Evolutionary conservation across 106 monocot species (phyloP).

Genomic region (Dioscorea dumetorum): DNA sequence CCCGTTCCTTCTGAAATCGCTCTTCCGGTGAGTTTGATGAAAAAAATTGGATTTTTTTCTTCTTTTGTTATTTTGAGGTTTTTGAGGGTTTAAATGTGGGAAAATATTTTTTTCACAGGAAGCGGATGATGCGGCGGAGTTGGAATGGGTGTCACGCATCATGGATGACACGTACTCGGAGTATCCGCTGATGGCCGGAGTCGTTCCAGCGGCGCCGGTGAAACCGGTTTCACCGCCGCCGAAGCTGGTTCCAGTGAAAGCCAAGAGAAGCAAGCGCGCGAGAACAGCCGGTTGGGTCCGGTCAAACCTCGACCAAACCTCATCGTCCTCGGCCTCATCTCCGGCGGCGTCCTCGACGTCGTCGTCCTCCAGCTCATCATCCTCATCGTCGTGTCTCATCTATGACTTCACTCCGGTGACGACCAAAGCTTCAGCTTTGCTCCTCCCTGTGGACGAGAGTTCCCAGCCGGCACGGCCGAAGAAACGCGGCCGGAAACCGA

Average conservation of each 20-base stretch:
- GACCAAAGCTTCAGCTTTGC: slow-evolving; percentile 2
- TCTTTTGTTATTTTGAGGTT: background rate
- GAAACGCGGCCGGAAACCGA: slow-evolving; percentile 49
- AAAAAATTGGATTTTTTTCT: background rate
- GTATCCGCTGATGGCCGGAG: slow-evolving; percentile 5
- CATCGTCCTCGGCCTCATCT: slow-evolving; percentile 2
- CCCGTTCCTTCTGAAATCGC: slow-evolving; percentile 26
- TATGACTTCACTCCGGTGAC: background rate
- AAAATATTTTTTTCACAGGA: slow-evolving; percentile 12
- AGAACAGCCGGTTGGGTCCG: slow-evolving; percentile 20
- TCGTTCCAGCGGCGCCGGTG: background rate
- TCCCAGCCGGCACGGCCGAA: slow-evolving; percentile 18
- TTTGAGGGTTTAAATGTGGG: background rate
- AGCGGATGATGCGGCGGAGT: slow-evolving; percentile 49
- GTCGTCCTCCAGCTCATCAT: background rate
- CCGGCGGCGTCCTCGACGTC: slow-evolving; percentile 11
- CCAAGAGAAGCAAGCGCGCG: slow-evolving; percentile 60
- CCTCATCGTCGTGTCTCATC: background rate
- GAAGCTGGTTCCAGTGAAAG: slow-evolving; percentile 38
- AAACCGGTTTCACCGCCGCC: background rate
- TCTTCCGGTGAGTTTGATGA: slow-evolving; percentile 29
- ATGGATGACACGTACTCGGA: slow-evolving; percentile 66
- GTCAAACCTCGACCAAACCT: slow-evolving; percentile 7
- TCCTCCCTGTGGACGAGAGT: background rate
- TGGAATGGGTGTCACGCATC: slow-evolving; percentile 76